Evolutionary conservation across 331 rosid species (phyloP), one percentile per base, ranked within the genome.

Genomic region (Quercus phellos): DNA sequence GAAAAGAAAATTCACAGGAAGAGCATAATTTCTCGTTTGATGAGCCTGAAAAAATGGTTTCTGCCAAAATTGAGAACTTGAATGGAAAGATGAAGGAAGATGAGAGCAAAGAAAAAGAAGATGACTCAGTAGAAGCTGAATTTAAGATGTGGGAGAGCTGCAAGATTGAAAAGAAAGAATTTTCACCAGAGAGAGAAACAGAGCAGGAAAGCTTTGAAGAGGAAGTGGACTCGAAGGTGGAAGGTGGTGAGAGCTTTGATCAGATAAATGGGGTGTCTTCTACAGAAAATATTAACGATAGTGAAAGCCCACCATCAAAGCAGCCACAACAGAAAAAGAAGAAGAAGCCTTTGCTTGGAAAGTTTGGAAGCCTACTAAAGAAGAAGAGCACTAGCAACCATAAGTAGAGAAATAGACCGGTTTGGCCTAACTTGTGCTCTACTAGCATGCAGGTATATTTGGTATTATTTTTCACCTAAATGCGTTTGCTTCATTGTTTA

Each of bases 311-410:
- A 4, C 97, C 97, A 24, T 74, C 89, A 69, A 95, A 90, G 86
- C 86, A 83, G 77, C 92, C 83, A 67, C 98, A 85, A 73, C 82
- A 73, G 84, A 91, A 92, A 90, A 95, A 88, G 83, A 88, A 95
- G 94, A 95, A 89, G 90, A 91, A 90, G 86, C 90, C 99, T 42
- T 89, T 92, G 73, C 94, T 94, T 58, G 88, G 85, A 29, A 95
- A 95, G 82, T 91, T 95, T 22, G 99, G 99, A 77, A 90, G 93
- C 85, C 89, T 94, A 66, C 90, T 94, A 53, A 94, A 94, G 97
- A 94, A 94, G 86, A 94, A 89, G 87, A 34, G 91, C 84, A 50
- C 83, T 56, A 87, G 89, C 90, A 90, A 77, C 82, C 93, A 80
- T 80, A 94, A 92, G 83, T 92, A 91, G 93, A 58, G 66, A 54